Conservation (phyloP, 805 yeast species). For the Zygosaccharomyces siamensis region DNA sequence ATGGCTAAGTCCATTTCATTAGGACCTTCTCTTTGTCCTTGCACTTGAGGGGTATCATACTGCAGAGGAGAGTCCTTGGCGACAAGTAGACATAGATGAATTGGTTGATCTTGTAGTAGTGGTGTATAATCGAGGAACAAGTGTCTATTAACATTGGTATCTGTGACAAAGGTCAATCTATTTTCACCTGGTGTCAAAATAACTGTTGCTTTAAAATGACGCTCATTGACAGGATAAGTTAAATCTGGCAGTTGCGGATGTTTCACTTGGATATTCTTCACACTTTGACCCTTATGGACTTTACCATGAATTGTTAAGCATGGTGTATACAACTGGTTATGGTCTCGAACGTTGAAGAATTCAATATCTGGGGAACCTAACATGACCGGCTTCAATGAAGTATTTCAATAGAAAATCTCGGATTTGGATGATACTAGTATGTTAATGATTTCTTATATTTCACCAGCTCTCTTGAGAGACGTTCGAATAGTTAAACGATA, state of each 20-base stretch:
- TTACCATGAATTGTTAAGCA: conserved; percentile 48
- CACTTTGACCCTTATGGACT: conserved; percentile 17
- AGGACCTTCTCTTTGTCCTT: conserved; percentile 48
- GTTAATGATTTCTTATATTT: background rate
- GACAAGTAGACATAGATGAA: conserved; percentile 73
- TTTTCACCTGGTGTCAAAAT: conserved; percentile 71
- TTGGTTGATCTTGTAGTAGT: conserved; percentile 58
- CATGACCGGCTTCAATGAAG: background rate
- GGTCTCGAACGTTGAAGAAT: conserved; percentile 34
- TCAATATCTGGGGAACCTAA: conserved; percentile 19
- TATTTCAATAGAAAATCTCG: background rate
- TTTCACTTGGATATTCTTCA: conserved; percentile 42
- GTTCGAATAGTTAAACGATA: background rate
- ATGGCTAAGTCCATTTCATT: conserved; percentile 67
- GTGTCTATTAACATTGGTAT: conserved; percentile 35
- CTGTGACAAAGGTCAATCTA: conserved; percentile 44
- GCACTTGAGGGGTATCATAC: conserved; percentile 61
- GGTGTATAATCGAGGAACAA: conserved; percentile 49
- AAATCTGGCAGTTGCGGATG: conserved; percentile 53
- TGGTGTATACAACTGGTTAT: conserved; percentile 43
- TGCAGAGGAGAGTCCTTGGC: conserved; percentile 69
- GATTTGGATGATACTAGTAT: background rate
- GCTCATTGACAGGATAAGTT: conserved; percentile 61
- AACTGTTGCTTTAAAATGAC: conserved; percentile 69
- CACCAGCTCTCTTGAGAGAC: background rate